Percentiles rank a stretch among this genome's conserved stretches.
Conservation (phyloP, 331 rosid genomes). For the Arachis monticola region DNA sequence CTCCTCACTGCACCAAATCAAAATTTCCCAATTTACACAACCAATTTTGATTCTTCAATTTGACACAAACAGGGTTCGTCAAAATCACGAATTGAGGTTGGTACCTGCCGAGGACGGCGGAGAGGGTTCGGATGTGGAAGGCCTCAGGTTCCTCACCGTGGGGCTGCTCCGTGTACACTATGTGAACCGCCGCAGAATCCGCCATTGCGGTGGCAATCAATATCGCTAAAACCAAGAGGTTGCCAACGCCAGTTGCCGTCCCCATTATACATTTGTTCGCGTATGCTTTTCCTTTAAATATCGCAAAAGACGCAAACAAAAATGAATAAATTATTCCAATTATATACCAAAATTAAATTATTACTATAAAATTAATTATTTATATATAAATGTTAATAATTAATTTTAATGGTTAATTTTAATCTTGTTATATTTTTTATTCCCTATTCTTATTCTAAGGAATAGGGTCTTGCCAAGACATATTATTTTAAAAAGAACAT, state of each 20-base stretch:
- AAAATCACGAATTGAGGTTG: neutral
- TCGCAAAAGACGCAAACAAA: no score
- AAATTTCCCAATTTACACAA: neutral
- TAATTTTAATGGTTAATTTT: no score
- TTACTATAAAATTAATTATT: no score
- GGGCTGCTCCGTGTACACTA: conserved; percentile 77
- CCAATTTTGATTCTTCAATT: neutral
- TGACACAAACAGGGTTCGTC: neutral
- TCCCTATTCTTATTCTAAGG: no score
- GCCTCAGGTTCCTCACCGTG: conserved; percentile 75
- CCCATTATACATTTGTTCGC: no score
- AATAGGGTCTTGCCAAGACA: no score
- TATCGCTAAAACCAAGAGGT: neutral
- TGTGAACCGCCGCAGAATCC: conserved; percentile 59
- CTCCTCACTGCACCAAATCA: conserved; percentile 61
- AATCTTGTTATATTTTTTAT: no score
- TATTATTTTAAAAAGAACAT: no score
- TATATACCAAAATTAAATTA: no score
- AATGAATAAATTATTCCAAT: no score
- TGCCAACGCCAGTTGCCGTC: neutral
- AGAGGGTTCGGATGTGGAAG: conserved; percentile 82
- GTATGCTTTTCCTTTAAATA: neutral
- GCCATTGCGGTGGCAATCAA: conserved; percentile 54
- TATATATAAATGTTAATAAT: no score
- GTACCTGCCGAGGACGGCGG: conserved; percentile 86